phyloP scores from a whole-genome alignment of 352 stramenopile genomes.

The Globisporangium abappressorium region DNA sequence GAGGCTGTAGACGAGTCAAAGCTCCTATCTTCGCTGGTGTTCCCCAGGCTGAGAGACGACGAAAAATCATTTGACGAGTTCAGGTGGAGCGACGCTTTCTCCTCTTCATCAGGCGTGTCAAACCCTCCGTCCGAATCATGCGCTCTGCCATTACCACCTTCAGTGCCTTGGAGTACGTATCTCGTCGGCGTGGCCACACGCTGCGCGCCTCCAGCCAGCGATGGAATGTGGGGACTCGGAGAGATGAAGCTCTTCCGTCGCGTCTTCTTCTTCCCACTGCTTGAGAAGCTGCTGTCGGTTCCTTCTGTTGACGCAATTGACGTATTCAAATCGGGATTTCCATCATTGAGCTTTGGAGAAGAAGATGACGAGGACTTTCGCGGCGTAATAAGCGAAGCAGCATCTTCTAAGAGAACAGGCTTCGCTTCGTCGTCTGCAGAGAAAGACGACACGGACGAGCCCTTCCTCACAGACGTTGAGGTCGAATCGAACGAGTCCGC shows the following conservation, averaged over 20 bases:
- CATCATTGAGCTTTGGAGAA: not conserved
- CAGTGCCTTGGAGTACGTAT: not conserved
- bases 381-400: slow-evolving; percentile 7
- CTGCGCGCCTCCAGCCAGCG: slow-evolving; percentile 53
- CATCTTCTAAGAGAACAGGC: not conserved
- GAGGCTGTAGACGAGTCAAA: not conserved
- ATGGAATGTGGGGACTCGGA: slow-evolving; percentile 37
- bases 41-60: slow-evolving; percentile 7
- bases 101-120: slow-evolving; percentile 10
- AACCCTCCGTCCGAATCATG: slow-evolving; percentile 19
- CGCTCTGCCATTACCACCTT: not conserved
- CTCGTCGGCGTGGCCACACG: slow-evolving; percentile 53
- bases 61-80: slow-evolving; percentile 7
- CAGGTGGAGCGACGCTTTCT: slow-evolving; percentile 14
- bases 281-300: slow-evolving; percentile 12
- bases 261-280: slow-evolving; percentile 32
- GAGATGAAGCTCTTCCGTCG: slow-evolving; percentile 53
- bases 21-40: slow-evolving; percentile 9
- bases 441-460: slow-evolving; percentile 7
- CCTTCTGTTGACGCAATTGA: not conserved
- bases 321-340: not conserved
- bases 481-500: not conserved
- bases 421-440: not conserved
- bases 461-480: not conserved
- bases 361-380: slow-evolving; percentile 3